These are phyloP conservation scores for Graphilbum sp. DNA, from an alignment of 2,329 filamentous ascomycete species.

Conservation along the genomic window DNA sequence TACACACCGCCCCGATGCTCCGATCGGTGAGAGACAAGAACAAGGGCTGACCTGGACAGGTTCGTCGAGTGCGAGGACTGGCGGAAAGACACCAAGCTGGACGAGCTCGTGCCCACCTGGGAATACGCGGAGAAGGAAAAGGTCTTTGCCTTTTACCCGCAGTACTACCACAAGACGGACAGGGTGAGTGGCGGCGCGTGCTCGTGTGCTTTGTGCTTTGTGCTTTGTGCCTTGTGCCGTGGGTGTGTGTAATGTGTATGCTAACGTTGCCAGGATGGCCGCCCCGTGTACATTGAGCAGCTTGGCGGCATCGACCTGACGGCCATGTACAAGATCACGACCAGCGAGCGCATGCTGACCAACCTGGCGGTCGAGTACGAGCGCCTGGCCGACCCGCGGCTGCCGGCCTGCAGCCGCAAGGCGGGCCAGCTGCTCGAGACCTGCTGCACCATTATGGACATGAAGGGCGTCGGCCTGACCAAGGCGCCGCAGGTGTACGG, in stretches of 20 bases:
- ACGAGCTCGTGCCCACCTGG: conserved; percentile 65
- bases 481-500: conserved; percentile 73
- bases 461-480: conserved; percentile 79
- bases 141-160: conserved; percentile 84
- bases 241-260: neutral
- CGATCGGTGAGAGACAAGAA: no score
- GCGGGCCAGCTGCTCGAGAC: conserved; percentile 82
- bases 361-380: conserved; percentile 98
- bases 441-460: conserved; percentile 95
- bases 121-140: conserved; percentile 73
- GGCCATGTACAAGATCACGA: conserved; percentile 86
- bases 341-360: conserved; percentile 80
- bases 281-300: conserved; percentile 93
- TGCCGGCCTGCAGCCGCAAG: conserved; percentile 92
- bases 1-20: no score
- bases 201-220: neutral
- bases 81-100: conserved; percentile 73
- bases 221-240: neutral
- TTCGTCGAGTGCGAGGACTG: conserved; percentile 83
- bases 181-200: conserved; percentile 37
- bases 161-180: conserved; percentile 98
- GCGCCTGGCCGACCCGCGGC: conserved; percentile 79
- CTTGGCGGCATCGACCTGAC: conserved; percentile 83
- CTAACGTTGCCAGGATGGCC: conserved; percentile 55
- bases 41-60: conserved; percentile 34